Conservation (phyloP, 805 yeast species). For the Torulaspora maleeae region DNA sequence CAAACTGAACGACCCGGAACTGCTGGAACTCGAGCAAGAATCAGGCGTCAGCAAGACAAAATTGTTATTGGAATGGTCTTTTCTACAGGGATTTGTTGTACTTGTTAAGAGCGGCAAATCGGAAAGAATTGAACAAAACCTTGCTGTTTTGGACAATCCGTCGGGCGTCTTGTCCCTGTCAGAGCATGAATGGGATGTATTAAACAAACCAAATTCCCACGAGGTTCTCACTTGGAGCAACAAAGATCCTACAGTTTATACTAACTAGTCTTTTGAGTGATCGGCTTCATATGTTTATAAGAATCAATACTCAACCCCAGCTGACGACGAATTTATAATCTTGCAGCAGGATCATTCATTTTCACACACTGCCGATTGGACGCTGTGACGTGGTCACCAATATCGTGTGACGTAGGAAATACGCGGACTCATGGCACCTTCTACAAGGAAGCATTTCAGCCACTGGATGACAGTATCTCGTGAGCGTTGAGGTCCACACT, state of each 20-base stretch:
- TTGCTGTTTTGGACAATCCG: slow-evolving; percentile 35
- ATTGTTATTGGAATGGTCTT: slow-evolving; percentile 69
- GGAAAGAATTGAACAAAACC: slow-evolving; percentile 54
- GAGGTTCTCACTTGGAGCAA: background rate
- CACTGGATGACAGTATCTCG: no score
- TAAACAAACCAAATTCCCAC: background rate
- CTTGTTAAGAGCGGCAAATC: slow-evolving; percentile 68
- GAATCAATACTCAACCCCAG: no score
- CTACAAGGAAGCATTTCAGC: no score
- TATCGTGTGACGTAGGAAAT: no score
- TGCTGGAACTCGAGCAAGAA: slow-evolving; percentile 48
- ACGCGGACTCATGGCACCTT: no score
- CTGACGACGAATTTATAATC: no score
- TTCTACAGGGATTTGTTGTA: slow-evolving; percentile 63
- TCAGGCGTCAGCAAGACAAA: slow-evolving; percentile 55
- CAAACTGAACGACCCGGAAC: slow-evolving; percentile 44
- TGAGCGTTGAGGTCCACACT: no score
- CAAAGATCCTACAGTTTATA: background rate
- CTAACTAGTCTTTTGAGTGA: no score
- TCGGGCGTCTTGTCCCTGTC: background rate
- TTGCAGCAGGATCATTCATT: no score
- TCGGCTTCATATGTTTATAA: no score
- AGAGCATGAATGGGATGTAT: background rate
- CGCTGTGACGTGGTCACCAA: no score
- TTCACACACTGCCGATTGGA: no score